phyloP scores from a whole-genome alignment of 495 filamentous ascomycete genomes.

The Neurospora sublineolata region DNA sequence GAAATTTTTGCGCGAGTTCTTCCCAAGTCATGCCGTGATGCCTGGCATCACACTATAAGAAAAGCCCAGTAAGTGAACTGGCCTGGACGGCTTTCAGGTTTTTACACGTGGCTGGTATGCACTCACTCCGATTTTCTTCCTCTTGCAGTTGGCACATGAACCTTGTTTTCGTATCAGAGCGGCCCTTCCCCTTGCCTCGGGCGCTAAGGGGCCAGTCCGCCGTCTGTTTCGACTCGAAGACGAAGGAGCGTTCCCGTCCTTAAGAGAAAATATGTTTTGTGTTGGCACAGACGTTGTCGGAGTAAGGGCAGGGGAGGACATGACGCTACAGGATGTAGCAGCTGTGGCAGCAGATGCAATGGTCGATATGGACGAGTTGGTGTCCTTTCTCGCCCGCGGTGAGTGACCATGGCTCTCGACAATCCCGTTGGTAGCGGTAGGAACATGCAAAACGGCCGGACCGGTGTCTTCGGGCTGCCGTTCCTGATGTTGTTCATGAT shows the following conservation, averaged over 20 bases:
- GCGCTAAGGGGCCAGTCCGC: slow-evolving; percentile 36
- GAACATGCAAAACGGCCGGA: slow-evolving; percentile 6
- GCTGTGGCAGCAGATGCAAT: slow-evolving; percentile 27
- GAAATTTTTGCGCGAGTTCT: slow-evolving; percentile 33
- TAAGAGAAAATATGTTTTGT: slow-evolving; percentile 37
- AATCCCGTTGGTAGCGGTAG: slow-evolving; percentile 19
- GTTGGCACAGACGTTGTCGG: slow-evolving; percentile 3
- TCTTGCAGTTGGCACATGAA: slow-evolving; percentile 35
- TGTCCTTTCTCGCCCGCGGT: slow-evolving; percentile 36
- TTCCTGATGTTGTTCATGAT: slow-evolving; percentile 10
- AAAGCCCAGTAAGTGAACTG: slow-evolving; percentile 4
- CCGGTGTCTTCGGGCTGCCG: slow-evolving; percentile 9
- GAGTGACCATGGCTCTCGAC: slow-evolving; percentile 23
- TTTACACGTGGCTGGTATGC: background rate
- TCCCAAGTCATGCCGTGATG: slow-evolving; percentile 43
- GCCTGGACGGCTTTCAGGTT: background rate
- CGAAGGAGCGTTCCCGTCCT: slow-evolving; percentile 34
- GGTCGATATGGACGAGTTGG: slow-evolving; percentile 36
- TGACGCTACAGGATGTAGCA: slow-evolving; percentile 32
- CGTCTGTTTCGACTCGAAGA: slow-evolving; percentile 34
- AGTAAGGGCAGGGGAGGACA: slow-evolving; percentile 22
- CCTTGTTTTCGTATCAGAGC: slow-evolving; percentile 39
- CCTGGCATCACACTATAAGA: slow-evolving; percentile 35
- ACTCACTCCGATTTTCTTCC: slow-evolving; percentile 40
- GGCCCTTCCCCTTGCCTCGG: slow-evolving; percentile 35